Percentiles rank a stretch among this genome's conserved stretches.
phyloP scores from a whole-genome alignment of 257 asterid genomes.

The Solanum ossicruentum region DNA sequence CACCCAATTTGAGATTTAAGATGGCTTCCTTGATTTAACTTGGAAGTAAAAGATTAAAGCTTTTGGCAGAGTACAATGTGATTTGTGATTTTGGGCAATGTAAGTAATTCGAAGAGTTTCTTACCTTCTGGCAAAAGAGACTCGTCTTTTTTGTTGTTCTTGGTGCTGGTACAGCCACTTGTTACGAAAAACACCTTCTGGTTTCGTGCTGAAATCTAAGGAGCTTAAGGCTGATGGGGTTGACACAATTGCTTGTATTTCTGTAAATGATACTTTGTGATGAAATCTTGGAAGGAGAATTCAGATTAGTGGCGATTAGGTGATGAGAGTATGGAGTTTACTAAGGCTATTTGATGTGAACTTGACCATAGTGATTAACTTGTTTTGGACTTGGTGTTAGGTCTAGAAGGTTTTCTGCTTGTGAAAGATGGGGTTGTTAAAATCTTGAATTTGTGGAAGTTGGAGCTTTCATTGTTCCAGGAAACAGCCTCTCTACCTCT shows the following conservation, averaged over 20 bases:
- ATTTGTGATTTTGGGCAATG: not conserved
- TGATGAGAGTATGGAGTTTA: conserved; percentile 56
- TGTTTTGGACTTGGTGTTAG: conserved; percentile 67
- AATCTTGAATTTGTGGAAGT: conserved; percentile 77
- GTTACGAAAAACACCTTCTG: conserved; percentile 87
- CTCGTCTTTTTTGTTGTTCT: conserved; percentile 71
- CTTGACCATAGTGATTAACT: conserved; percentile 86
- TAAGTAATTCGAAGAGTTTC: conserved; percentile 11
- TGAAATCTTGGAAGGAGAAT: conserved; percentile 89
- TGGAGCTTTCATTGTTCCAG: conserved; percentile 50
- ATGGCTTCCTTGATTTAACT: not conserved
- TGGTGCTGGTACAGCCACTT: conserved; percentile 89
- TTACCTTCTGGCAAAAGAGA: conserved; percentile 46
- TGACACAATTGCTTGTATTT: conserved; percentile 70
- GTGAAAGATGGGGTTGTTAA: conserved; percentile 77
- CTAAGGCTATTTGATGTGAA: conserved; percentile 71
- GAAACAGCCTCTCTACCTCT: too few species aligned
- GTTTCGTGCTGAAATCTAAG: conserved; percentile 54
- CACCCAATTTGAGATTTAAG: not conserved
- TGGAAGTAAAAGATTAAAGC: not conserved
- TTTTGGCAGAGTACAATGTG: not conserved
- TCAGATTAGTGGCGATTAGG: conserved; percentile 43
- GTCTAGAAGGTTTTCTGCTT: conserved; percentile 73
- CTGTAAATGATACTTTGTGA: conserved; percentile 89
- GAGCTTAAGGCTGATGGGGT: conserved; percentile 76